phyloP scores from a whole-genome alignment of 2,329 filamentous ascomycete species.

The Biscogniauxia marginata region DNA sequence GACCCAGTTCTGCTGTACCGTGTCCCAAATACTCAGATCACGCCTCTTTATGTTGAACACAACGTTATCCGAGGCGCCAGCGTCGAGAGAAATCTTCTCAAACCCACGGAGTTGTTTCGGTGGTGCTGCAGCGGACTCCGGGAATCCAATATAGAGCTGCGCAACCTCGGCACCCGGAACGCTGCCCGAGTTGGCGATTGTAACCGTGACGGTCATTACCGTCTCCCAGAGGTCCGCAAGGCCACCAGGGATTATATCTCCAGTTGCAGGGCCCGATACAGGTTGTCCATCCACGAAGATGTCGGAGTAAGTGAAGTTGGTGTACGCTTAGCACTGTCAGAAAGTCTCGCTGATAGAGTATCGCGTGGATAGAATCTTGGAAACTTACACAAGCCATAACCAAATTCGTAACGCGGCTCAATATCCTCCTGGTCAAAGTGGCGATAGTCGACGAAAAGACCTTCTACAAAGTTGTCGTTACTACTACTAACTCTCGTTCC shows the following conservation, averaged over 20 bases:
- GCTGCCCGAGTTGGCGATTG: conserved; percentile 63
- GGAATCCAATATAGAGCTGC: conserved; percentile 56
- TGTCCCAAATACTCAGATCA: conserved; percentile 66
- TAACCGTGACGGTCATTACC: conserved; percentile 53
- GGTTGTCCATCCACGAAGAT: conserved; percentile 42
- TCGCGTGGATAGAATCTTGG: background rate
- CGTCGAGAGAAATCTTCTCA: conserved; percentile 52
- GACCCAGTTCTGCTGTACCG: conserved; percentile 57
- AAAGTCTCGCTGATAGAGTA: background rate
- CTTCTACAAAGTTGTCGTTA: conserved; percentile 57
- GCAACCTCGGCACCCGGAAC: conserved; percentile 63
- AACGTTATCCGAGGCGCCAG: conserved; percentile 47
- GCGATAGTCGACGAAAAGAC: conserved; percentile 63
- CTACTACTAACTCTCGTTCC: conserved; percentile 35
- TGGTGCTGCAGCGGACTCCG: conserved; percentile 37
- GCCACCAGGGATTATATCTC: conserved; percentile 42
- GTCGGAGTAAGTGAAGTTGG: conserved; percentile 60
- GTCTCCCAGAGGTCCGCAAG: conserved; percentile 45
- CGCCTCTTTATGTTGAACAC: conserved; percentile 54
- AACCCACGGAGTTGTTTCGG: conserved; percentile 61
- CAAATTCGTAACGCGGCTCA: conserved; percentile 62
- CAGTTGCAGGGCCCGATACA: conserved; percentile 40
- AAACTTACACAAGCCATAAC: conserved; percentile 56
- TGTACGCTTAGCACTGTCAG: conserved; percentile 53
- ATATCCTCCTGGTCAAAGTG: conserved; percentile 59